These are phyloP conservation scores for Pyrenophora tritici-repentis DNA, from an alignment of 2,329 filamentous ascomycete genomes.

Conservation along the genomic window DNA sequence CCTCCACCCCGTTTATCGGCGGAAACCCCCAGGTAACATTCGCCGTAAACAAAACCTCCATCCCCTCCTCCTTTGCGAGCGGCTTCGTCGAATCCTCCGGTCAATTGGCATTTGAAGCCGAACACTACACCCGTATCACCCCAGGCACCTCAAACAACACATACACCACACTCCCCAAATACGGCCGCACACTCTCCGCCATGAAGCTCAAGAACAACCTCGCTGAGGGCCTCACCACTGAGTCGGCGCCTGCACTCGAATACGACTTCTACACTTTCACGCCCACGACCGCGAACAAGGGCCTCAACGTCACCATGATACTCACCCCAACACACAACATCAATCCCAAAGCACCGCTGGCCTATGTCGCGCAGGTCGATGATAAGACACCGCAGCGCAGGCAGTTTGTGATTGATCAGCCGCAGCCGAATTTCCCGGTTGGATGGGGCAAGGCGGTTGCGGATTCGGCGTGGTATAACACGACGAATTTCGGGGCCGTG, in stretches of 20 bases:
- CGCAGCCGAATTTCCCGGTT: slow-evolving; percentile 51
- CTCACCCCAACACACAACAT: slow-evolving; percentile 56
- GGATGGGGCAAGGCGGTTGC: slow-evolving; percentile 58
- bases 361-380: slow-evolving; percentile 58
- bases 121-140: slow-evolving; percentile 44
- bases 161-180: slow-evolving; percentile 39
- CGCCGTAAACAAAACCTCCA: slow-evolving; percentile 41
- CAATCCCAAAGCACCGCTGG: slow-evolving; percentile 56
- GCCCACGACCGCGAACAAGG: slow-evolving; percentile 35
- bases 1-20: slow-evolving; percentile 45
- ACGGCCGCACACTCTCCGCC: slow-evolving; percentile 46
- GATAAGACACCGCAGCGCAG: slow-evolving; percentile 46
- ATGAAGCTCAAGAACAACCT: slow-evolving; percentile 38
- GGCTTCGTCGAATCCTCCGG: slow-evolving; percentile 44
- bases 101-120: slow-evolving; percentile 45
- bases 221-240: slow-evolving; percentile 32
- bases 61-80: slow-evolving; percentile 41
- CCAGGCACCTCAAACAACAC: slow-evolving; percentile 30
- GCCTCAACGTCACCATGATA: slow-evolving; percentile 48
- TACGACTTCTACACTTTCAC: slow-evolving; percentile 48
- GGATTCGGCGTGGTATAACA: slow-evolving; percentile 57
- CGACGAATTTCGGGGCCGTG: slow-evolving; percentile 44
- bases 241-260: slow-evolving; percentile 41
- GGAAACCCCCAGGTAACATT: slow-evolving; percentile 37
- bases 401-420: slow-evolving; percentile 51